Evolutionary conservation across 768 basidiomycete species (phyloP).

Genomic region (Leccinum ochraceum): DNA sequence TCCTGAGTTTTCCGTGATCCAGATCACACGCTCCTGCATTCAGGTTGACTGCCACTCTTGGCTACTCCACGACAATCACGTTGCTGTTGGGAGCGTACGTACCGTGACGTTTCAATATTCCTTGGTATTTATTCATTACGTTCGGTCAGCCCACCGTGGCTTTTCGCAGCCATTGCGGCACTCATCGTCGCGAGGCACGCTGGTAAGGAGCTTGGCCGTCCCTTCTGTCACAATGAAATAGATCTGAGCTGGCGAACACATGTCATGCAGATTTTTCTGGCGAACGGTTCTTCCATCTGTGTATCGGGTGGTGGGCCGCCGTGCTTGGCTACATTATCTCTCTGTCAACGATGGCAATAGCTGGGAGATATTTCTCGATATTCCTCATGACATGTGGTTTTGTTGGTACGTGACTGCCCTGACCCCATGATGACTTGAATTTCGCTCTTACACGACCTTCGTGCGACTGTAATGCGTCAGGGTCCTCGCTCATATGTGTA

Average conservation of each 20-base stretch:
- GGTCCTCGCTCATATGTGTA: neutral
- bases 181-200: constrained; percentile 58
- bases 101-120: neutral
- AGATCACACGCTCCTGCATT: neutral
- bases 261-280: neutral
- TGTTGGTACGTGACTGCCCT: neutral
- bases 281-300: neutral
- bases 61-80: constrained; percentile 61
- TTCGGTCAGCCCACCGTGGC: constrained; percentile 57
- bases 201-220: constrained; percentile 27
- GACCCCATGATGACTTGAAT: neutral
- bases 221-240: neutral
- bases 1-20: neutral
- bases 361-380: neutral
- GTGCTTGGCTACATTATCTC: neutral
- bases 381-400: constrained; percentile 1
- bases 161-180: constrained; percentile 51
- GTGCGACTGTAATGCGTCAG: neutral
- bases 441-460: neutral
- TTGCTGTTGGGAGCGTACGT: constrained; percentile 60
- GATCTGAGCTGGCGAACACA: neutral
- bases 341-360: neutral
- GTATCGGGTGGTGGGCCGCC: neutral
- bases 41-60: constrained; percentile 62
- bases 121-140: neutral